These are phyloP conservation scores for Glonium stellatum DNA, from an alignment of 495 filamentous ascomycete species.

Conservation along the genomic window DNA sequence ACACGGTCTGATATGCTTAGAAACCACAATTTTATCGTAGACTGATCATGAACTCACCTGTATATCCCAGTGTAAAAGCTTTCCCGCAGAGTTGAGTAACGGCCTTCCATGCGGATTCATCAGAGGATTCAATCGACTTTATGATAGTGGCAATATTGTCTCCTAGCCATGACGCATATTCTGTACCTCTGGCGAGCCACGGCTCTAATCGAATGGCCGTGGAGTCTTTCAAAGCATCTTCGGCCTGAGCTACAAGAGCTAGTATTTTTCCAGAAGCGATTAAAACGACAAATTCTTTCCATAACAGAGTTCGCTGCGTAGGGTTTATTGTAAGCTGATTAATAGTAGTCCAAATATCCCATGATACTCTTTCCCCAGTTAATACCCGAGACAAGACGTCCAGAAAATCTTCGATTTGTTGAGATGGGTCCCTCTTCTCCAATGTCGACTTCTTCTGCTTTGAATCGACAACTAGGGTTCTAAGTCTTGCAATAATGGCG, in stretches of 20 bases:
- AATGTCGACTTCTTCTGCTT: constrained; percentile 31
- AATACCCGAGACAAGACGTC: constrained; percentile 51
- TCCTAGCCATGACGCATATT: constrained; percentile 73
- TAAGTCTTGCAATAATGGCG: constrained; percentile 57
- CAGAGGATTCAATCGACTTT: constrained; percentile 32
- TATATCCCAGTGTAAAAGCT: constrained; percentile 64
- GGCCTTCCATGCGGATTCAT: constrained; percentile 44
- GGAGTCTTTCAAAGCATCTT: constrained; percentile 43
- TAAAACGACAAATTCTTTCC: constrained; percentile 61
- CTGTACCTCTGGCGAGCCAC: constrained; percentile 62
- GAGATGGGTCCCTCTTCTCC: constrained; percentile 33
- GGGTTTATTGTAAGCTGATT: constrained; percentile 31
- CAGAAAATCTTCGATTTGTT: constrained; percentile 41
- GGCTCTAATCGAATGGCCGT: constrained; percentile 8
- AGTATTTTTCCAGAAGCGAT: constrained; percentile 67
- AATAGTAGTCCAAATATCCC: constrained; percentile 48
- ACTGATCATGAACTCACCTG: constrained; percentile 45
- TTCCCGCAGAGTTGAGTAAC: constrained; percentile 43
- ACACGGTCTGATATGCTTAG: constrained; percentile 11
- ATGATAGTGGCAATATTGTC: constrained; percentile 52
- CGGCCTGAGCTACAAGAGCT: constrained; percentile 68
- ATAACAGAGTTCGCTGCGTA: constrained; percentile 45
- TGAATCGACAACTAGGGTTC: constrained; percentile 44
- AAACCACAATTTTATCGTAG: neutral
- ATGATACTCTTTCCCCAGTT: constrained; percentile 46